phyloP scores from a whole-genome alignment of 2,329 filamentous ascomycete genomes.

The Biscogniauxia marginata region DNA sequence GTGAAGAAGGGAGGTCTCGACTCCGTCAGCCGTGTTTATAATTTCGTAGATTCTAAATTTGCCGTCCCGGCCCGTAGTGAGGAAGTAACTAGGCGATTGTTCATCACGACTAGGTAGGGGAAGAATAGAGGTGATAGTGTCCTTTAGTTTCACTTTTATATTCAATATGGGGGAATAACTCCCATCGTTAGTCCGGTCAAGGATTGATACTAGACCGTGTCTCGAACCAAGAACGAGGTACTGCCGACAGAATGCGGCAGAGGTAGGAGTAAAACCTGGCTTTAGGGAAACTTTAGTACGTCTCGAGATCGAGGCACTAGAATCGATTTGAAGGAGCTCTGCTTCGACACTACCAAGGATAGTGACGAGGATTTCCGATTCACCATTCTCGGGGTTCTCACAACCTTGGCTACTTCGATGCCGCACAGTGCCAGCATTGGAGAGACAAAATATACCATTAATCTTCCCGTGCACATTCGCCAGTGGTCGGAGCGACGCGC shows the following conservation, averaged over 20 bases:
- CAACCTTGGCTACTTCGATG: slow-evolving; percentile 2
- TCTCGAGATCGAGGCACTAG: slow-evolving; percentile 28
- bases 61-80: slow-evolving; percentile 77
- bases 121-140: slow-evolving; percentile 69
- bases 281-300: slow-evolving; percentile 40
- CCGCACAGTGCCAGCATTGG: slow-evolving; percentile 6
- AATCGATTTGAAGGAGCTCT: slow-evolving; percentile 41
- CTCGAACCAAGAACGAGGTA: slow-evolving; percentile 55
- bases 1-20: slow-evolving; percentile 56
- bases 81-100: slow-evolving; percentile 44
- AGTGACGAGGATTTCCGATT: slow-evolving; percentile 42
- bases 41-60: slow-evolving; percentile 65
- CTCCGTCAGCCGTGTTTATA: slow-evolving; percentile 18
- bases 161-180: slow-evolving; percentile 33
- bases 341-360: slow-evolving; percentile 46
- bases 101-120: slow-evolving; percentile 38
- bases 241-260: slow-evolving; percentile 40
- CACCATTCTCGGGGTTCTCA: background rate
- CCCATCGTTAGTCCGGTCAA: slow-evolving; percentile 22
- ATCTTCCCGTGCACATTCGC: slow-evolving; percentile 47
- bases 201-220: slow-evolving; percentile 47
- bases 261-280: slow-evolving; percentile 49
- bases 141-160: slow-evolving; percentile 43
- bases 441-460: slow-evolving; percentile 48
- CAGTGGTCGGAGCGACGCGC: slow-evolving; percentile 33